Evolutionary conservation across 2,329 filamentous ascomycete genomes (phyloP).

Genomic region (Didymella pomorum): DNA sequence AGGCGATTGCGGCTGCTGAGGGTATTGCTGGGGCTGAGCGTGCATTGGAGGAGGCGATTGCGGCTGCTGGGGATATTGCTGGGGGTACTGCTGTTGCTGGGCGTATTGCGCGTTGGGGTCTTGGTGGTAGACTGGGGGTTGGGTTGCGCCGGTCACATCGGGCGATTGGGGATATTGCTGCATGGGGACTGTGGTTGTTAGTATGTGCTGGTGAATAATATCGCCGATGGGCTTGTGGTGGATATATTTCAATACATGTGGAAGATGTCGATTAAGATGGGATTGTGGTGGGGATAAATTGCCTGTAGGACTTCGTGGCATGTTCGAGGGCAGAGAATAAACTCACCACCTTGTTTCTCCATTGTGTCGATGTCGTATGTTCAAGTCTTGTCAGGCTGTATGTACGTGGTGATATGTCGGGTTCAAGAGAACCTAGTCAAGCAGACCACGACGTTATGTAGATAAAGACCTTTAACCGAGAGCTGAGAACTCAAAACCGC

Average conservation of each 20-base stretch:
- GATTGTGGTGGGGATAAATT: no score
- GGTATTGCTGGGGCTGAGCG: no score
- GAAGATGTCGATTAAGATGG: background rate
- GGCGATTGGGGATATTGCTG: conserved; percentile 49
- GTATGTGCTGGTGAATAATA: background rate
- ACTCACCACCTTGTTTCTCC: conserved; percentile 50
- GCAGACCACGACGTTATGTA: conserved; percentile 1
- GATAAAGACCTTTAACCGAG: background rate
- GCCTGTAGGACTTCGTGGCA: background rate
- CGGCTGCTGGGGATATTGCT: conserved; percentile 5
- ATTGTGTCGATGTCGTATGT: conserved; percentile 28
- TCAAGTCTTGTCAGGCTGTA: background rate
- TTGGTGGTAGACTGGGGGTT: conserved; percentile 46
- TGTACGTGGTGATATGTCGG: background rate
- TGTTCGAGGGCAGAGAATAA: background rate
- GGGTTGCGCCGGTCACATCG: conserved; percentile 35
- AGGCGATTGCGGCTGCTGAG: background rate
- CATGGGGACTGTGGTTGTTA: conserved; percentile 45
- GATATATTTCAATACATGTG: background rate
- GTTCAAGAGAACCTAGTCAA: background rate
- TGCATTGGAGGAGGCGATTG: conserved; percentile 2
- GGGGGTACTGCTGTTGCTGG: conserved; percentile 22
- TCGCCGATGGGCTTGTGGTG: background rate
- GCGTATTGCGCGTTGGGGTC: conserved; percentile 42
- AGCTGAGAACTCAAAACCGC: background rate